Percentiles rank a stretch among this genome's conserved stretches.
phyloP scores from a whole-genome alignment of 169 alveolate species.

The Plasmodium chabaudi region DNA sequence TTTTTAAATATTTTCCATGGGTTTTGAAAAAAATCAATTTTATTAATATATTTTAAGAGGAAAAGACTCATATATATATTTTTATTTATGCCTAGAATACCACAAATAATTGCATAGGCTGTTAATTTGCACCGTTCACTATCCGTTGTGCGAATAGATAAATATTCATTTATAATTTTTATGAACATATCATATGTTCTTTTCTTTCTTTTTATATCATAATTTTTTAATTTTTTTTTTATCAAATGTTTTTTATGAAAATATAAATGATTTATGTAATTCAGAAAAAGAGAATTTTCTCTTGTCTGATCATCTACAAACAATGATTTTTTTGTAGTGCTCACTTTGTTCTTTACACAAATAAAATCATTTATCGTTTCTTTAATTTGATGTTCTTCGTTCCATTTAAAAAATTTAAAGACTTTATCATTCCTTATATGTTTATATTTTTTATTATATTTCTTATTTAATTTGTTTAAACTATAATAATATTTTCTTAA shows the following conservation, averaged over 20 bases:
- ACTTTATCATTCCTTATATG: not conserved
- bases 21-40: no score
- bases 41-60: no score
- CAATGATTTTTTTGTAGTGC: no score
- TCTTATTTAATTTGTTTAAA: slow-evolving; percentile 19
- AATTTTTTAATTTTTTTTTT: slow-evolving; percentile 1
- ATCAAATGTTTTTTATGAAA: not conserved
- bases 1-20: no score
- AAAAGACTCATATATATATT: slow-evolving; percentile 53
- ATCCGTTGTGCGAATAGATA: slow-evolving; percentile 60
- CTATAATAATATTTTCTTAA: slow-evolving; percentile 48
- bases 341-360: no score
- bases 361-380: not conserved
- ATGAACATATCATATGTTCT: slow-evolving; percentile 24
- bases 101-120: slow-evolving; percentile 75
- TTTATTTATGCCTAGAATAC: slow-evolving; percentile 58
- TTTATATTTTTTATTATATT: slow-evolving; percentile 8
- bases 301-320: no score
- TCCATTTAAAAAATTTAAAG: not conserved
- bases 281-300: not conserved
- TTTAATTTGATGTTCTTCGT: not conserved
- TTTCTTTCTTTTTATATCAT: slow-evolving; percentile 34
- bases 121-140: slow-evolving; percentile 71
- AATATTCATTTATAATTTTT: slow-evolving; percentile 26
- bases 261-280: not conserved